Evolutionary conservation across 257 asterid species (phyloP).

Genomic region (Nicotiana undulata): DNA sequence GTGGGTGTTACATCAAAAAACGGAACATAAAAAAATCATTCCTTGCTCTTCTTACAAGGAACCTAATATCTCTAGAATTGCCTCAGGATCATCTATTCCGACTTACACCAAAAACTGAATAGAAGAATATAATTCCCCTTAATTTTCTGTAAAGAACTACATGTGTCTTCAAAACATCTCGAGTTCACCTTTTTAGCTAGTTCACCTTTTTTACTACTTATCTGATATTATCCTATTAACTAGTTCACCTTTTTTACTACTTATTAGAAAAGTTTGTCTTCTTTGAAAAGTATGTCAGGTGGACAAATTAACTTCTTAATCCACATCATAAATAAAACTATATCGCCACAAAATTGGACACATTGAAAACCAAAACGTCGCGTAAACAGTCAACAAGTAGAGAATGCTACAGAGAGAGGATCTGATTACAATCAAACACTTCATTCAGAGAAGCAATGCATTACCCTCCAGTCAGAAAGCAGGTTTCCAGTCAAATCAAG

Average conservation of each 20-base stretch:
- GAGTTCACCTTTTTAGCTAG: too few relatives aligned
- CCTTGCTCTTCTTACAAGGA: too few relatives aligned
- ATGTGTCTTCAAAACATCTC: too few relatives aligned
- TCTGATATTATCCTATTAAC: not conserved
- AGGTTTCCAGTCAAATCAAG: conserved; percentile 92
- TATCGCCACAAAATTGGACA: not conserved
- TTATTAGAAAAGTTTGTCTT: not conserved
- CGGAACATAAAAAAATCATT: too few relatives aligned
- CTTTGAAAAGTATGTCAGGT: not conserved
- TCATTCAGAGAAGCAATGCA: conserved; percentile 21
- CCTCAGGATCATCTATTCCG: too few relatives aligned
- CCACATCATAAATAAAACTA: not conserved
- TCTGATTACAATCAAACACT: conserved; percentile 3
- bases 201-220: too few relatives aligned
- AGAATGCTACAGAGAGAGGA: not conserved
- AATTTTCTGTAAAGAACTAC: too few relatives aligned
- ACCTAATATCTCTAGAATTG: too few relatives aligned
- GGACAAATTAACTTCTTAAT: not conserved
- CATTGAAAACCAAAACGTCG: not conserved
- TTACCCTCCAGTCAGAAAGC: conserved; percentile 75
- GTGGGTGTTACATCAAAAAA: too few relatives aligned
- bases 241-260: not conserved
- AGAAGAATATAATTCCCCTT: too few relatives aligned
- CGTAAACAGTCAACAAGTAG: not conserved
- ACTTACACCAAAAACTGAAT: too few relatives aligned